A percentile compares a stretch with the other conserved stretches of the same genome.
Conservation (phyloP, 2,329 filamentous ascomycete genomes). For the Karstenula rhodostoma region DNA sequence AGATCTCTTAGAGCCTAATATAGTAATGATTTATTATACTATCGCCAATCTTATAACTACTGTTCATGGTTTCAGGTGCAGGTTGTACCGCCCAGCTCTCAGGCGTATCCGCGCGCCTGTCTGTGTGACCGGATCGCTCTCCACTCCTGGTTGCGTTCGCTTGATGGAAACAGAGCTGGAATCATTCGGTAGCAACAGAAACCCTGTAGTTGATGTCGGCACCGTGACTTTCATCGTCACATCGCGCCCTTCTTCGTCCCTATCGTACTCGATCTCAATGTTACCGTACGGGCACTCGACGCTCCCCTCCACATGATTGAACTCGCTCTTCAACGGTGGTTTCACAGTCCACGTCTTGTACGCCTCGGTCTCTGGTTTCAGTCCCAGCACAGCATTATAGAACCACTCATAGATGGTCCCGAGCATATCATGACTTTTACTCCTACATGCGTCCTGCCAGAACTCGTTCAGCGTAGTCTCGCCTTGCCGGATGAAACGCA, state of each 20-base stretch:
- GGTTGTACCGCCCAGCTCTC: no score
- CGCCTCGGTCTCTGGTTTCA: conserved; percentile 49
- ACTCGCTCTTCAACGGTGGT: conserved; percentile 53
- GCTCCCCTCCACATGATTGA: conserved; percentile 48
- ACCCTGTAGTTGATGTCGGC: conserved; percentile 32
- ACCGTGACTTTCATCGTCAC: conserved; percentile 31
- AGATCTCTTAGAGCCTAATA: no score
- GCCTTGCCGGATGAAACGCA: conserved; percentile 57
- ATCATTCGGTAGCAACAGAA: conserved; percentile 23
- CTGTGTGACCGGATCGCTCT: no score
- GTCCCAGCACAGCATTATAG: conserved; percentile 52
- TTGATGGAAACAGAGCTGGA: conserved; percentile 20
- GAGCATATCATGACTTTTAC: conserved; percentile 59
- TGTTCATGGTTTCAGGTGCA: no score
- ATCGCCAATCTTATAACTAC: no score
- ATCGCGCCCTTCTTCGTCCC: background rate
- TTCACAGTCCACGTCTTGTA: conserved; percentile 53
- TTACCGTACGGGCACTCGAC: conserved; percentile 52
- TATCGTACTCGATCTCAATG: conserved; percentile 40
- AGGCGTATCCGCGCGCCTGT: no score
- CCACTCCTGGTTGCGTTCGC: background rate
- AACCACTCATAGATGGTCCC: conserved; percentile 61
- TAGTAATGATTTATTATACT: no score
- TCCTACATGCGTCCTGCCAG: conserved; percentile 55
- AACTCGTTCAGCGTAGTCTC: conserved; percentile 57